These are phyloP conservation scores for Nemania sp. DNA, from an alignment of 2,329 filamentous ascomycete genomes.

Conservation along the genomic window DNA sequence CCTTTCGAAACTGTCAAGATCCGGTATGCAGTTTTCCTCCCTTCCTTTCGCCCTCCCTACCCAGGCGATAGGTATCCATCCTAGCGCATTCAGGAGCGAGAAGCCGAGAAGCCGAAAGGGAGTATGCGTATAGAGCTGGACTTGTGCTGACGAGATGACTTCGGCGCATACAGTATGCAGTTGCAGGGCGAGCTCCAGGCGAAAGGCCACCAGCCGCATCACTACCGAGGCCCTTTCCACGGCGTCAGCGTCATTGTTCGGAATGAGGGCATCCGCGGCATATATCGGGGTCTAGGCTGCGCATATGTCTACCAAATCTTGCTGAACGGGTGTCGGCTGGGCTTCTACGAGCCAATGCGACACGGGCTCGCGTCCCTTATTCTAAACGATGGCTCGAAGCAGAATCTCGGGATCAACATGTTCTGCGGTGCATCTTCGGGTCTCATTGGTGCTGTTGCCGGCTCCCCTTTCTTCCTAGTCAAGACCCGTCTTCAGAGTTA, in stretches of 20 bases:
- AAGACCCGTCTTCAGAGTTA: slow-evolving; percentile 96
- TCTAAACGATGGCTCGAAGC: slow-evolving; percentile 77
- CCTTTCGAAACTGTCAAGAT: slow-evolving; percentile 99
- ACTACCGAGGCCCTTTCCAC: slow-evolving; percentile 93
- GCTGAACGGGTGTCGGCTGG: slow-evolving; percentile 94
- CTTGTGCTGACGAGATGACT: slow-evolving; percentile 33
- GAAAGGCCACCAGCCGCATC: slow-evolving; percentile 84
- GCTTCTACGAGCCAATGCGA: slow-evolving; percentile 97
- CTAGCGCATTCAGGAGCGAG: neutral
- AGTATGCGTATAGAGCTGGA: slow-evolving; percentile 3
- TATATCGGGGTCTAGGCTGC: slow-evolving; percentile 89
- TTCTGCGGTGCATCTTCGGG: slow-evolving; percentile 90
- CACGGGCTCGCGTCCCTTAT: slow-evolving; percentile 75
- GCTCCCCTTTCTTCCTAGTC: slow-evolving; percentile 96
- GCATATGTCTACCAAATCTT: slow-evolving; percentile 97
- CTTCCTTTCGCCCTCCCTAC: slow-evolving; percentile 1
- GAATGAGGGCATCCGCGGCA: slow-evolving; percentile 87
- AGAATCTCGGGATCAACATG: slow-evolving; percentile 92
- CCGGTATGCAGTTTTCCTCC: slow-evolving; percentile 68
- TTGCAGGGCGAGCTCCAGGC: slow-evolving; percentile 94
- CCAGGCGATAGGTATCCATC: neutral
- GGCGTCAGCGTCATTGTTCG: slow-evolving; percentile 89
- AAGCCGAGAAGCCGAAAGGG: neutral
- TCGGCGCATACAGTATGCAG: slow-evolving; percentile 75
- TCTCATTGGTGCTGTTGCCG: slow-evolving; percentile 90